Evolutionary conservation across 805 yeast genomes (phyloP), one percentile per base, ranked within the genome.

Genomic region (Teunomyces barrocoloradensis): DNA sequence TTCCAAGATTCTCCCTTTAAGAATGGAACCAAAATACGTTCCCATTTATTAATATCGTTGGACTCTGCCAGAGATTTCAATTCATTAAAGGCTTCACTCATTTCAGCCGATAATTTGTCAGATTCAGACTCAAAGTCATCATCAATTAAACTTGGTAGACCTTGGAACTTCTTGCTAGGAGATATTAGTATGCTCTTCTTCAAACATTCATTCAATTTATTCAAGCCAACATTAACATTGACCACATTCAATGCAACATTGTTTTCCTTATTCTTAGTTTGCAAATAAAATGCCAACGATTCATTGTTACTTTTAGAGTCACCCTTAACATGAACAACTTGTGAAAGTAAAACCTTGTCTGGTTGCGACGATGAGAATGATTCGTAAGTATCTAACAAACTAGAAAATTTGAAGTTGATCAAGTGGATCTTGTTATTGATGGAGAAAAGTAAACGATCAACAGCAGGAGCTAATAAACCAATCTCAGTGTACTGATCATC

Each of bases 141-240:
- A 11, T 58, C 59, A n/a, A 54, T 49, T 42, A 66, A 50, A 38
- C 53, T 53, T 9, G 64, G 55, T 23, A 66, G 47, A 2, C 70
- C 69, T 44, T 52, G 59, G 54, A 74, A 56, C 35, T 50, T 49
- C 33, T 57, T 56, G 27, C 10, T 33, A 12, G 43, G 4, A 12
- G 7, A 12, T 5, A 42, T 36, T 15, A 45, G 35, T 38, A 82
- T 69, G 33, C 84, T 79, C 57, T 82, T 85, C 23, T 91, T 91
- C 25, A 88, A 61, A 10, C 87, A 80, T 55, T 87, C 90, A 49
- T 80, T 78, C 49, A 88, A 71, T 43, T 78, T 79, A 56, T 88
- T 87, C 32, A 79, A 66, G 4, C 94, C 95, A 30, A 82, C 80
- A 50, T 84, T 80, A 33, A 84, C 63, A 43, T 74, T 71, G 46